Evolutionary conservation across 2,329 filamentous ascomycete species (phyloP).

Genomic region (Didymella exigua): DNA sequence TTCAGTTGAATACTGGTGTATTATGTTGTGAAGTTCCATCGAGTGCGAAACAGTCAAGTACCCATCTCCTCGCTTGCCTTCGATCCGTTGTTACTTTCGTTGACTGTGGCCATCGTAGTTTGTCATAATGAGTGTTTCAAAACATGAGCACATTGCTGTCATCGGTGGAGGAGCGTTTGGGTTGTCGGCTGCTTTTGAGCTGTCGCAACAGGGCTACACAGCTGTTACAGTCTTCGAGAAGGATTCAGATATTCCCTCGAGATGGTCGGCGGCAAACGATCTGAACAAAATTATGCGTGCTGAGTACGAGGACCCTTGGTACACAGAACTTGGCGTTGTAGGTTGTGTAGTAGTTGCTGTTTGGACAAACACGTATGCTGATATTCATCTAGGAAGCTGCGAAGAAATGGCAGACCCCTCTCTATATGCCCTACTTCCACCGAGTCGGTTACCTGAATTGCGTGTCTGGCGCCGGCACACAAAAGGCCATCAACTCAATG

Average conservation of each 20-base stretch:
- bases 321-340: slow-evolving; percentile 61
- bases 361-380: background rate
- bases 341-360: slow-evolving; percentile 8
- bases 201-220: slow-evolving; percentile 37
- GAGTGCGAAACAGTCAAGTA: background rate
- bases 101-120: background rate
- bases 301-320: slow-evolving; percentile 64
- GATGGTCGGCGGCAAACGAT: slow-evolving; percentile 63
- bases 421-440: slow-evolving; percentile 61
- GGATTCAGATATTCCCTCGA: slow-evolving; percentile 53
- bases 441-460: slow-evolving; percentile 59
- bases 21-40: slow-evolving; percentile 7
- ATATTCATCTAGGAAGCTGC: slow-evolving; percentile 54
- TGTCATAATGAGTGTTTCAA: slow-evolving; percentile 27
- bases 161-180: slow-evolving; percentile 42
- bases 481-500: slow-evolving; percentile 57
- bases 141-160: slow-evolving; percentile 33
- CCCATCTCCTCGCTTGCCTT: background rate
- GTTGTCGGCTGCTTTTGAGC: slow-evolving; percentile 38
- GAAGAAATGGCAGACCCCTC: slow-evolving; percentile 58
- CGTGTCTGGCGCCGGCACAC: slow-evolving; percentile 55
- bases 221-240: slow-evolving; percentile 41
- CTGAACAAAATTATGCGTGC: slow-evolving; percentile 67
- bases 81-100: background rate
- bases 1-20: background rate